Percentiles rank a stretch among this genome's conserved stretches.
phyloP scores from a whole-genome alignment of 1,284 basidiomycete genomes.

The Acaromyces ingoldii region DNA sequence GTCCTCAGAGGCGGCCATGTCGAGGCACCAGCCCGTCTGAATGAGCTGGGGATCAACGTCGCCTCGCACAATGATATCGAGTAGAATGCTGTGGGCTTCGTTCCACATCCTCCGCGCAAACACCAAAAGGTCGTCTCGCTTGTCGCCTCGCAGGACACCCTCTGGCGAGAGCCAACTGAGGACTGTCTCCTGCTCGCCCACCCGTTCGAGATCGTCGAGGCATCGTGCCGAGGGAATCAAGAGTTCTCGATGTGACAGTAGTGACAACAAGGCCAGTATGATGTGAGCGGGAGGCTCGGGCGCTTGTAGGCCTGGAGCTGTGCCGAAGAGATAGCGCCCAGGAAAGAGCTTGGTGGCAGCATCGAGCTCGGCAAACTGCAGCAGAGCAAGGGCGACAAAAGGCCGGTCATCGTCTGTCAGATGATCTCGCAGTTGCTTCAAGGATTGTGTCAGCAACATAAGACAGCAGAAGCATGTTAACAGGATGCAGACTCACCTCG shows the following conservation, averaged over 20 bases:
- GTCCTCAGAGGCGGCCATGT: conserved; percentile 35
- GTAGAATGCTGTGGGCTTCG: conserved; percentile 29
- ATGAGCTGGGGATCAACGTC: conserved; percentile 31
- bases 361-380: conserved; percentile 35
- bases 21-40: conserved; percentile 25
- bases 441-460: neutral
- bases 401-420: conserved; percentile 30
- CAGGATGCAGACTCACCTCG: too few species aligned
- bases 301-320: conserved; percentile 12
- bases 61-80: conserved; percentile 27
- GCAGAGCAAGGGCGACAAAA: conserved; percentile 32
- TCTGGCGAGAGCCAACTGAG: too few species aligned
- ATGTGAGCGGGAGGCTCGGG: conserved; percentile 27
- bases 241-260: conserved; percentile 32
- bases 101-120: conserved; percentile 36
- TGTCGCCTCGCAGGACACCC: too few species aligned
- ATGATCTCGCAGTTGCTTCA: conserved; percentile 25
- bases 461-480: neutral
- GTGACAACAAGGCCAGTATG: conserved; percentile 30
- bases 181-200: too few species aligned
- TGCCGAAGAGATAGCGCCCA: conserved; percentile 30
- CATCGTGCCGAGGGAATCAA: conserved; percentile 28
- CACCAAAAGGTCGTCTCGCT: conserved; percentile 11
- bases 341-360: conserved; percentile 35
- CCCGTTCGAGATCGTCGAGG: conserved; percentile 29